Conservation (phyloP, 2,329 filamentous ascomycete species). For the Phoma sp. region DNA sequence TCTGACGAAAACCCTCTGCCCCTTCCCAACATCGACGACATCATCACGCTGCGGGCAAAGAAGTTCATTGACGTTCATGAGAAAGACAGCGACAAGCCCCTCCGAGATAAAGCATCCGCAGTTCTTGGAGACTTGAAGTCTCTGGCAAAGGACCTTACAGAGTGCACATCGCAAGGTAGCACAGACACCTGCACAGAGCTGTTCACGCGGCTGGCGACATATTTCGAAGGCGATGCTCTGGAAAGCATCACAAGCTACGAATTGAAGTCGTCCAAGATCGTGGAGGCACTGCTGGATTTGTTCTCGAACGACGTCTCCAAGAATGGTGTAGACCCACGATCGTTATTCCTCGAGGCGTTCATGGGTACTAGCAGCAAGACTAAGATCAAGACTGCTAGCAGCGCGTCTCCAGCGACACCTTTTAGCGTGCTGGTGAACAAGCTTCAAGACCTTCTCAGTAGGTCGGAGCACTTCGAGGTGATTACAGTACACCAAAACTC, state of each 20-base stretch:
- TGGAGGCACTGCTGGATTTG: slow-evolving; percentile 80
- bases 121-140: slow-evolving; percentile 76
- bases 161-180: slow-evolving; percentile 65
- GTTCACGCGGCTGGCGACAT: slow-evolving; percentile 77
- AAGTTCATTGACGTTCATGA: slow-evolving; percentile 86
- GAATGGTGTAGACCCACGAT: slow-evolving; percentile 67
- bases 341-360: slow-evolving; percentile 88
- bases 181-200: slow-evolving; percentile 64
- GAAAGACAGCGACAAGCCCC: slow-evolving; percentile 72
- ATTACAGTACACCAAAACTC: slow-evolving; percentile 93
- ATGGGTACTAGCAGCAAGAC: slow-evolving; percentile 73
- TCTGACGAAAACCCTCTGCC: slow-evolving; percentile 36
- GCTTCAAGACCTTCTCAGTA: slow-evolving; percentile 91
- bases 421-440: slow-evolving; percentile 94
- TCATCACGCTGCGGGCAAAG: slow-evolving; percentile 78
- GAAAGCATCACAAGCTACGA: slow-evolving; percentile 97
- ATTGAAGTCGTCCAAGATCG: slow-evolving; percentile 86
- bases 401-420: slow-evolving; percentile 76
- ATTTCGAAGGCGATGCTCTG: slow-evolving; percentile 87
- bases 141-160: slow-evolving; percentile 74
- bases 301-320: slow-evolving; percentile 74
- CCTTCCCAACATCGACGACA: slow-evolving; percentile 65
- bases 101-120: slow-evolving; percentile 78
- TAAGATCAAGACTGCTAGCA: slow-evolving; percentile 69
- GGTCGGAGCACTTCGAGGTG: slow-evolving; percentile 97